Evolutionary conservation across 2,329 filamentous ascomycete genomes (phyloP).

Genomic region (Cytospora mali): DNA sequence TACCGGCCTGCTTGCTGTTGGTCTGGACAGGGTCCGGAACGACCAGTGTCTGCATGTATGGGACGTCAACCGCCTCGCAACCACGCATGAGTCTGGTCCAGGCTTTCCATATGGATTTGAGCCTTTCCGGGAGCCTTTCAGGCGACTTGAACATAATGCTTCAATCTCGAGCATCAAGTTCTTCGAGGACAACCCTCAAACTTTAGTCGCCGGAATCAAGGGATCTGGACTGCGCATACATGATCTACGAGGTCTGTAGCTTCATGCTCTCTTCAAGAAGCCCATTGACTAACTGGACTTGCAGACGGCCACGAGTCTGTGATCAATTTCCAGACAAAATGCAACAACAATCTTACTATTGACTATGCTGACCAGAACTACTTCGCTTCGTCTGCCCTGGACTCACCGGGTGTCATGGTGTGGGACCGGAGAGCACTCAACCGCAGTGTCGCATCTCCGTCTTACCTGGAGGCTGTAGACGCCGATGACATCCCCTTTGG

Average conservation of each 20-base stretch:
- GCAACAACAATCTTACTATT: slow-evolving; percentile 73
- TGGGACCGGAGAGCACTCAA: slow-evolving; percentile 74
- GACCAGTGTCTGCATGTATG: slow-evolving; percentile 83
- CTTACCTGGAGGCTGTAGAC: slow-evolving; percentile 61
- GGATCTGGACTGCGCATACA: slow-evolving; percentile 75
- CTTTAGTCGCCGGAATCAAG: slow-evolving; percentile 74
- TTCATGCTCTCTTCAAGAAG: neutral
- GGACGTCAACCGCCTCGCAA: slow-evolving; percentile 68
- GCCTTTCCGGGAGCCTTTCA: slow-evolving; percentile 57
- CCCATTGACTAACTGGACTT: neutral
- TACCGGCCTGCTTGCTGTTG: slow-evolving; percentile 72
- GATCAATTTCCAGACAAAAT: slow-evolving; percentile 65
- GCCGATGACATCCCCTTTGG: slow-evolving; percentile 66
- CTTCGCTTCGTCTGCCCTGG: slow-evolving; percentile 77
- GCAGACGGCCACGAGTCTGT: slow-evolving; percentile 42
- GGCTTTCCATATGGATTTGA: slow-evolving; percentile 55
- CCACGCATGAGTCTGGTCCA: slow-evolving; percentile 44
- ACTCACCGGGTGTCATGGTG: slow-evolving; percentile 73
- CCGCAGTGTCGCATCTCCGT: slow-evolving; percentile 53
- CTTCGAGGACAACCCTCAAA: slow-evolving; percentile 75
- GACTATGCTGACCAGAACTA: slow-evolving; percentile 82
- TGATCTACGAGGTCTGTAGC: slow-evolving; percentile 69
- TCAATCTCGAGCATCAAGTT: slow-evolving; percentile 84
- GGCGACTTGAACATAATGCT: slow-evolving; percentile 65
- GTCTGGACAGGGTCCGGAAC: slow-evolving; percentile 77